Conservation (phyloP, 345 rosid species). For the Psidium friedrichsthalianum region DNA sequence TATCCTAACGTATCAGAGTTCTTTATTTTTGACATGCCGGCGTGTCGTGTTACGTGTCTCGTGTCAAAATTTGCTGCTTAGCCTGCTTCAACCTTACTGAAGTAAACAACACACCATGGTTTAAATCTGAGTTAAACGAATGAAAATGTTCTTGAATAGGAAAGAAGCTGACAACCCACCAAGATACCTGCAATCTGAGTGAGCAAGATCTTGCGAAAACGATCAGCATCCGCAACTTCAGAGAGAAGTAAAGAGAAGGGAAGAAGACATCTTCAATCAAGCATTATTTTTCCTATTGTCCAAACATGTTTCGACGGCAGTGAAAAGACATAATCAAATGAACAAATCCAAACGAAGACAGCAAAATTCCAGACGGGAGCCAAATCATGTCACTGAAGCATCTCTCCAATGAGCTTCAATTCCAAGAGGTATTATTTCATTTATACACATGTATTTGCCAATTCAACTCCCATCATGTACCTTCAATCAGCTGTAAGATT, state of each 20-base stretch:
- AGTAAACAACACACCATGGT: not conserved
- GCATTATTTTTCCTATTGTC: not conserved
- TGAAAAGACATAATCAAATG: not conserved
- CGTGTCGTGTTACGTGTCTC: too few relatives aligned
- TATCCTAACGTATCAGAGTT: too few relatives aligned
- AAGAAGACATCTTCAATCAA: not conserved
- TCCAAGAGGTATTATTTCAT: not conserved
- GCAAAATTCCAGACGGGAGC: not conserved
- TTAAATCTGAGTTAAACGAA: not conserved
- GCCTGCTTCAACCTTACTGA: not conserved
- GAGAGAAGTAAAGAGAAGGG: not conserved
- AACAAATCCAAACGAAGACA: not conserved
- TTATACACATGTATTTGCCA: not conserved
- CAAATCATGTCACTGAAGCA: not conserved
- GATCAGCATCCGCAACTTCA: not conserved
- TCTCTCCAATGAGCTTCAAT: not conserved
- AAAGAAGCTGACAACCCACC: not conserved
- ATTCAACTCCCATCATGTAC: not conserved
- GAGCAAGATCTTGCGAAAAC: not conserved
- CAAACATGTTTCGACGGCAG: not conserved
- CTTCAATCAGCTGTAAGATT: not conserved
- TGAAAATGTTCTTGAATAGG: not conserved
- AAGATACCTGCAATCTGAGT: not conserved
- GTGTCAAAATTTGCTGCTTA: too few relatives aligned
- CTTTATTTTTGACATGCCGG: too few relatives aligned